These are phyloP conservation scores for Herpetomonas samuelpessoai DNA, from an alignment of 208 protist genomes.

Conservation along the genomic window DNA sequence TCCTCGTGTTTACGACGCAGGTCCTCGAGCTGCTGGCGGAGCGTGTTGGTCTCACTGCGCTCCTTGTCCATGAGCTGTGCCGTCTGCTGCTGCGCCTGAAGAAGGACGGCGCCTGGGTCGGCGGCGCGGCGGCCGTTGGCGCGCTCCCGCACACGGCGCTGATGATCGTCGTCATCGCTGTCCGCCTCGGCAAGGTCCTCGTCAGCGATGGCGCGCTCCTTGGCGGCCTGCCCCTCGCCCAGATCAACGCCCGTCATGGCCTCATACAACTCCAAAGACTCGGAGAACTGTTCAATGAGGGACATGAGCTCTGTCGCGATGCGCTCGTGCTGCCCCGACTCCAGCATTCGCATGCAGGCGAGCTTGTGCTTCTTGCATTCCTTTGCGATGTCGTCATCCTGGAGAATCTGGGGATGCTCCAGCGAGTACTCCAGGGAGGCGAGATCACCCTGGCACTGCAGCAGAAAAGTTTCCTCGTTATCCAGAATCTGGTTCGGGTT, in stretches of 20 bases:
- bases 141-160: conserved; percentile 42
- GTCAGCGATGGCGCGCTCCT: conserved; percentile 48
- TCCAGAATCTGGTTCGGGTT: conserved; percentile 65
- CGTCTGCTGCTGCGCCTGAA: conserved; percentile 76
- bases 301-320: conserved; percentile 75
- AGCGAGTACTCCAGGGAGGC: conserved; percentile 86
- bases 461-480: conserved; percentile 67
- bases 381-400: conserved; percentile 75
- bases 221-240: conserved; percentile 67
- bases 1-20: conserved; percentile 81
- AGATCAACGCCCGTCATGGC: conserved; percentile 84
- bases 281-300: conserved; percentile 83
- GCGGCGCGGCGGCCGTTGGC: conserved; percentile 6
- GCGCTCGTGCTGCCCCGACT: conserved; percentile 62
- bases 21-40: conserved; percentile 73
- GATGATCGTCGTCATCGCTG: conserved; percentile 81
- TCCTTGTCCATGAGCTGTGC: conserved; percentile 72
- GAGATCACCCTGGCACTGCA: conserved; percentile 83
- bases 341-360: conserved; percentile 77
- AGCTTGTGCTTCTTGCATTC: conserved; percentile 84
- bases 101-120: conserved; percentile 45
- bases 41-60: conserved; percentile 47
- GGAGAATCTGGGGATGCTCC: conserved; percentile 79
- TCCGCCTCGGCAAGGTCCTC: conserved; percentile 47
- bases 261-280: conserved; percentile 78